Evolutionary conservation across 1,284 basidiomycete species (phyloP), one percentile per base, ranked within the genome.

Genomic region (Cryptococcus sp.): DNA sequence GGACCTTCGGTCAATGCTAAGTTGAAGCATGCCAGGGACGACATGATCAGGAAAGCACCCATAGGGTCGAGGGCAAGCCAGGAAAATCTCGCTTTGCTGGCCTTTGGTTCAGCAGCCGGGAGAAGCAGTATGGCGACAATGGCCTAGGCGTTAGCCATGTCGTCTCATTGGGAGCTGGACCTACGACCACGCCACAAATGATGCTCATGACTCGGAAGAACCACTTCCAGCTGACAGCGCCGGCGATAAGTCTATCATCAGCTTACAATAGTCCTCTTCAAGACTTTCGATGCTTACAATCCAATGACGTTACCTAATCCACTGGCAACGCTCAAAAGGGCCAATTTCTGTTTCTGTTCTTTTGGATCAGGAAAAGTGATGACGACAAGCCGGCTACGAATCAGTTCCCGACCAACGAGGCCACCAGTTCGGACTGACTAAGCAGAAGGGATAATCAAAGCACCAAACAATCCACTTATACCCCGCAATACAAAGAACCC

Each of bases 401-500:
- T 13, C 19, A 9, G 19, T 9, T 9, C 9, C 11, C 9, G 22
- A 23, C 43, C 25, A 21, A n/a, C 19, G 31, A 31, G 16, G 21
- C 37, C 37, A 32, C 45, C 24, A 48, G 36, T 9, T 14, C n/a
- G 7, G 39, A 52, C 57, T 51, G 16, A 59, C 57, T 65, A 70
- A 2, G 65, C 60, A 9, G 62, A 64, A 9, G 67, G 67, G 36
- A 72, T 62, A 44, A 54, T 69, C 59, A 67, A 56, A 1, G 66
- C 53, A 2, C 72, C 73, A 3, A 53, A 53, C 28, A 73, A 61
- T 31, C 72, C 73, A 24, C 67, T 64, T 9, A 75, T 47, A 16
- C 69, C 72, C 51, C 73, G 61, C 2, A 75, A 53, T 49, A 74
- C 64, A 5, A 74, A 54, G 61, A 74, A 75, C 21, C 65, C 73